These are phyloP conservation scores for Casuarina cunninghamiana DNA, from an alignment of 306 rosid species.

Conservation along the genomic window DNA sequence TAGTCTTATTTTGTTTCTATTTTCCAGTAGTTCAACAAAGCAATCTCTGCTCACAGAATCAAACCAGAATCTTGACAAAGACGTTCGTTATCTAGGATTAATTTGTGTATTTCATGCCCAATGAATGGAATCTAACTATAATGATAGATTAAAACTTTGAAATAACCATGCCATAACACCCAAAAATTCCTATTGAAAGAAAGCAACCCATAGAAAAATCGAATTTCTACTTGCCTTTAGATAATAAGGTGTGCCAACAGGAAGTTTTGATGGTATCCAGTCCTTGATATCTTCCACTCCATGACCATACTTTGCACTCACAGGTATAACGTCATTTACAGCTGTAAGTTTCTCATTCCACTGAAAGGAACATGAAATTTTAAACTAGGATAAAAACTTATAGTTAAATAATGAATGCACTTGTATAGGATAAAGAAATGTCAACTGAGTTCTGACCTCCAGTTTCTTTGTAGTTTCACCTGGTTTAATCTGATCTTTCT, in stretches of 20 bases:
- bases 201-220: not conserved
- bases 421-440: slow-evolving; percentile 26
- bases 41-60: not conserved
- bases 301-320: slow-evolving; percentile 93
- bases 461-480: slow-evolving; percentile 95
- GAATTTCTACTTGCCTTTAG: slow-evolving; percentile 64
- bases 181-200: not conserved
- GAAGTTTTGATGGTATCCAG: slow-evolving; percentile 93
- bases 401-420: slow-evolving; percentile 18
- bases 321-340: slow-evolving; percentile 93
- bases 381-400: slow-evolving; percentile 23
- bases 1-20: not conserved
- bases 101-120: not conserved
- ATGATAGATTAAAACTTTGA: slow-evolving; percentile 1
- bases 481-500: slow-evolving; percentile 91
- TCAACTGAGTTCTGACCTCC: slow-evolving; percentile 61
- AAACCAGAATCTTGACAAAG: not conserved
- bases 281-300: slow-evolving; percentile 91
- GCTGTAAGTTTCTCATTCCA: slow-evolving; percentile 87
- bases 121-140: not conserved
- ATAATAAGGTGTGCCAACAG: slow-evolving; percentile 85
- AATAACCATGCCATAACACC: slow-evolving; percentile 9
- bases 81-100: not conserved
- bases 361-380: slow-evolving; percentile 47
- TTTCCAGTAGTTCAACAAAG: not conserved